Percentiles rank a stretch among this genome's conserved stretches.
phyloP scores from a whole-genome alignment of 352 stramenopile species.

The Pythium aquatile region DNA sequence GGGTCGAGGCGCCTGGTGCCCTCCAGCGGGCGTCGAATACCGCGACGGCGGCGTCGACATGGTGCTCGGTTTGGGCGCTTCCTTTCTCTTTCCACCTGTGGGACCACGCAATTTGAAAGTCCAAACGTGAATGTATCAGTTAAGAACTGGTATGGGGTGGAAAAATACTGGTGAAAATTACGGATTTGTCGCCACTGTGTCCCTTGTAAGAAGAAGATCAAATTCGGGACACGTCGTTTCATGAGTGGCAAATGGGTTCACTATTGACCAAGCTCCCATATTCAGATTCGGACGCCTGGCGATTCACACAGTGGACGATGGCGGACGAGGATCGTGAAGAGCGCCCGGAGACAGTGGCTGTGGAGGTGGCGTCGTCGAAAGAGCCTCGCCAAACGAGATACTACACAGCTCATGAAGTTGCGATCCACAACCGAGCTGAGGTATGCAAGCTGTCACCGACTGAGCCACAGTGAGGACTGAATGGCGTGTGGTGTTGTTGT shows the following conservation, averaged over 20 bases:
- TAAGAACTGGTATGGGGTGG: constrained; percentile 11
- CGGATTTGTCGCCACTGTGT: neutral
- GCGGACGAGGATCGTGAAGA: constrained; percentile 14
- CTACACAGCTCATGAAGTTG: constrained; percentile 81
- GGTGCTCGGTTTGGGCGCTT: neutral
- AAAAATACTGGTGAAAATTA: neutral
- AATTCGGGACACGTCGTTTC: constrained; percentile 23
- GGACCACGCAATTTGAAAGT: constrained; percentile 21
- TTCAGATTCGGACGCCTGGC: neutral
- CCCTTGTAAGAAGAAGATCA: neutral
- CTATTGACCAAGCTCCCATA: neutral
- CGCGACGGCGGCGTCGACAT: constrained; percentile 27
- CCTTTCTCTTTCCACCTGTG: neutral
- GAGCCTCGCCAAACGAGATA: constrained; percentile 31
- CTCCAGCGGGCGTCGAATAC: constrained; percentile 20
- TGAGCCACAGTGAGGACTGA: neutral
- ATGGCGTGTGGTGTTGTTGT: neutral
- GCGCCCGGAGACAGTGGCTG: neutral
- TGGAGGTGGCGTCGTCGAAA: neutral
- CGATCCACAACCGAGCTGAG: constrained; percentile 78
- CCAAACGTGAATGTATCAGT: constrained; percentile 9
- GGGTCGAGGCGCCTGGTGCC: neutral
- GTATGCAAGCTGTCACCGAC: constrained; percentile 22
- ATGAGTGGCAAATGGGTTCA: constrained; percentile 18
- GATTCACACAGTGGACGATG: neutral